Conservation (phyloP, 345 rosid species). For the Murraya paniculata region DNA sequence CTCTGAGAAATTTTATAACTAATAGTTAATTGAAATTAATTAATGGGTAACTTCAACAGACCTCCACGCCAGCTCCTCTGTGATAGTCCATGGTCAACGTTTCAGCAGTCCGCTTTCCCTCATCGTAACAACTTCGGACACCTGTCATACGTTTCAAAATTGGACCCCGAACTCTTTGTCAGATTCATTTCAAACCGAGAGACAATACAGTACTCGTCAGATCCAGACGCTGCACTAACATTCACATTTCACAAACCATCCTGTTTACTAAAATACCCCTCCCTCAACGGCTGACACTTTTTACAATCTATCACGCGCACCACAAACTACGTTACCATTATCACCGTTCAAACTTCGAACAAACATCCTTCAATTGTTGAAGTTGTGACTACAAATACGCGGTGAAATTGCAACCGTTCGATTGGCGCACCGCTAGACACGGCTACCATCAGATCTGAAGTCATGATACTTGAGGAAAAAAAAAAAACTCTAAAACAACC, state of each 20-base stretch:
- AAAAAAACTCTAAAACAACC: not conserved
- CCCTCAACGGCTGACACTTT: not conserved
- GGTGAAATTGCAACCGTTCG: not conserved
- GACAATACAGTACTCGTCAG: not conserved
- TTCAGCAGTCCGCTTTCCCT: constrained; percentile 97
- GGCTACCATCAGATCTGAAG: constrained; percentile 15
- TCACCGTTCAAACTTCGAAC: not conserved
- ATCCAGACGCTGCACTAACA: constrained; percentile 1
- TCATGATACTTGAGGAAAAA: not conserved
- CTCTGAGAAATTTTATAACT: not conserved
- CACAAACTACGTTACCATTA: not conserved
- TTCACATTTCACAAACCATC: not conserved
- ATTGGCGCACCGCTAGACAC: constrained; percentile 8
- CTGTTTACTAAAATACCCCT: not conserved
- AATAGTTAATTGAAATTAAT: not conserved
- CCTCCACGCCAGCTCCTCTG: constrained; percentile 93
- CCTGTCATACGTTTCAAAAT: constrained; percentile 48
- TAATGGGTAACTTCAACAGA: constrained; percentile 2
- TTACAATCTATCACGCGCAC: not conserved
- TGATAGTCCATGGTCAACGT: constrained; percentile 98
- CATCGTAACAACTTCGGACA: constrained; percentile 98
- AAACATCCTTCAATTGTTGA: not conserved
- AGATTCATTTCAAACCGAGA: not conserved
- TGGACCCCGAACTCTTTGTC: not conserved
- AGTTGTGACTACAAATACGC: not conserved